Conservation (phyloP, 768 basidiomycete genomes). For the Amanita rimosa region DNA sequence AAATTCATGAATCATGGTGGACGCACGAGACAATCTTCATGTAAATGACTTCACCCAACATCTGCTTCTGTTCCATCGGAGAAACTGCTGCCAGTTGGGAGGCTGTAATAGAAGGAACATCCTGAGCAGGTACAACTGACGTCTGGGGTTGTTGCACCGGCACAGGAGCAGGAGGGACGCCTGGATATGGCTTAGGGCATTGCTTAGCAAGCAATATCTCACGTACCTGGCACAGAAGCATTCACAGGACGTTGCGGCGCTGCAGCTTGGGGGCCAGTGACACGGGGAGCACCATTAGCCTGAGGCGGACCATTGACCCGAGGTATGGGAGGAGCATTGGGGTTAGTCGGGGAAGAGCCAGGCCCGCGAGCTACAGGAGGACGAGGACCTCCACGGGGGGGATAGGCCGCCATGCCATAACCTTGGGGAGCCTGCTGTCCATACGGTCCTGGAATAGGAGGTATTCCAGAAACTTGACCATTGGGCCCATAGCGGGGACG, state of each 20-base stretch:
- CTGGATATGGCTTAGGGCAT: not conserved
- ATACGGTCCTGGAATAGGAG: slow-evolving; percentile 64
- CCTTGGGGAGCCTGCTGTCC: slow-evolving; percentile 65
- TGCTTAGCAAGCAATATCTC: not conserved
- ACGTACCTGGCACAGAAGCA: slow-evolving; percentile 24
- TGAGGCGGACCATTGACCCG: slow-evolving; percentile 54
- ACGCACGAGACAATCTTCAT: slow-evolving; percentile 78
- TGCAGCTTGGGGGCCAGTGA: slow-evolving; percentile 29
- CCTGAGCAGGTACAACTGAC: slow-evolving; percentile 24
- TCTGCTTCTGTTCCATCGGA: slow-evolving; percentile 93
- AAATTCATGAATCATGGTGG: slow-evolving; percentile 8
- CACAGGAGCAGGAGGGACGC: slow-evolving; percentile 21
- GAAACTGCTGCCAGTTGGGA: slow-evolving; percentile 47
- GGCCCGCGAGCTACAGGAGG: slow-evolving; percentile 57
- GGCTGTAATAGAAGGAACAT: slow-evolving; percentile 33
- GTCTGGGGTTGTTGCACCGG: slow-evolving; percentile 35
- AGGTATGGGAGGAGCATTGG: slow-evolving; percentile 44
- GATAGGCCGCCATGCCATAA: slow-evolving; percentile 62
- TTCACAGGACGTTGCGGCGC: slow-evolving; percentile 19
- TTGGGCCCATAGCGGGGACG: slow-evolving; percentile 77
- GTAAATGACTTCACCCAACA: slow-evolving; percentile 95
- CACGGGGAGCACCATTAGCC: slow-evolving; percentile 41
- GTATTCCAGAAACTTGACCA: slow-evolving; percentile 66
- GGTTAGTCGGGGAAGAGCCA: slow-evolving; percentile 57
- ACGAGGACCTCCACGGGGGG: slow-evolving; percentile 48